Base-by-base conservation (phyloP, 1,139 yeast species). In the Kurtzmaniella quercitrusa region DNA sequence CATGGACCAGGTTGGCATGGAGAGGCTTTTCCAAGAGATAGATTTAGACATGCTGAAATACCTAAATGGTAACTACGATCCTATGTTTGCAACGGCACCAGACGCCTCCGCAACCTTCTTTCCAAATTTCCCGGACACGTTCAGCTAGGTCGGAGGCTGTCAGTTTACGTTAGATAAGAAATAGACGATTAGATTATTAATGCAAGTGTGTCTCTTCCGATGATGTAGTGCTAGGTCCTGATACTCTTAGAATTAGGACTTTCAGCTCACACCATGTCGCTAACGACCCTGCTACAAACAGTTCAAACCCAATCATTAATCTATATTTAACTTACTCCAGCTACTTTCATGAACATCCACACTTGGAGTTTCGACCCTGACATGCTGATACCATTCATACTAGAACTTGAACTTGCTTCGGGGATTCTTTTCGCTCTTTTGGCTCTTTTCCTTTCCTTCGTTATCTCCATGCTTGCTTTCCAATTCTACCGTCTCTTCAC, bases 1-100 rank as follows among this genome's bases (percentile, higher is more conserved):
- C 18, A 31, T 31, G 18, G 36, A 31, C 14, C 36, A 31, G 14
- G 14, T 31, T 12, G 36, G 18, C 3, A 15, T 63, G 27, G 66
- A 66, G 40, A 65, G 62, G 25, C 58, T 66, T 15, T 64, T 66
- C 49, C 63, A 62, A 46, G 67, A 57, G 34, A 62, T 66, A 15
- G 68, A 65, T 43, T 55, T 60, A 1, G 70, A 66, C 49, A 49
- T 65, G 12, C 43, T 60, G 41, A 53, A 55, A 21, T 61, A 54
- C 47, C 52, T 66, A 37, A 63, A 51, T 34, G 52, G 56, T 7
- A 55, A 53, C 41, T 51, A 53, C 38, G 49, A 51, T 41, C 34
- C 37, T n/a, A 27, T 21, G 24, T 19, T 36, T 10, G 11, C 23
- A 18, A 21, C 25, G 9, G 27, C 21, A 17, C 3, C 37, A 18